These are phyloP conservation scores for Ascomycota sp. DNA, from an alignment of 2,329 filamentous ascomycete species.

Conservation along the genomic window DNA sequence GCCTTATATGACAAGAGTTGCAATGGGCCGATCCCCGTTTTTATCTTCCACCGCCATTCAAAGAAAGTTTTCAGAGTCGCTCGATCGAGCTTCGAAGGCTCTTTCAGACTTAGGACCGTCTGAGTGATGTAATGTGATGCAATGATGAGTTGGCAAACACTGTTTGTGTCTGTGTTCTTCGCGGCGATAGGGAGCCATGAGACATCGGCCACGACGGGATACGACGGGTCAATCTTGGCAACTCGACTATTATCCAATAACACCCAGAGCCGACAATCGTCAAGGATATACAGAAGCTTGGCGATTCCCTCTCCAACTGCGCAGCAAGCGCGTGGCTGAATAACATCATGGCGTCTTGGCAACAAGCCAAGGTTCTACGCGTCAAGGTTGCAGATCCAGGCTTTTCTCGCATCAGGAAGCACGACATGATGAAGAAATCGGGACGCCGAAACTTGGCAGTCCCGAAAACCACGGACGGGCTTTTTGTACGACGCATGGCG, in stretches of 20 bases:
- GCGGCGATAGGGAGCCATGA: neutral
- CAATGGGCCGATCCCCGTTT: neutral
- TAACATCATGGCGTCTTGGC: neutral
- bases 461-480: neutral
- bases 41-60: neutral
- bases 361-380: neutral
- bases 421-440: neutral
- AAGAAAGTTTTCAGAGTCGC: no score
- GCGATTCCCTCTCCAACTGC: neutral
- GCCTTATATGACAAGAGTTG: no score
- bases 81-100: no score
- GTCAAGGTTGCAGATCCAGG: neutral
- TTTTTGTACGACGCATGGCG: neutral
- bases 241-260: neutral
- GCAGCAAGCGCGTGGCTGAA: neutral
- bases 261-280: neutral
- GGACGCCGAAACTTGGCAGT: neutral
- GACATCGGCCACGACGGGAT: neutral
- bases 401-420: neutral
- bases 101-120: no score
- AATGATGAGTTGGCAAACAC: slow-evolving; percentile 1
- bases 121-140: neutral
- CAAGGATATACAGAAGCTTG: neutral
- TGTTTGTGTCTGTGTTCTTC: neutral
- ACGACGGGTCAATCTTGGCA: neutral